A percentile compares a stretch with the other conserved stretches of the same genome.
These are phyloP conservation scores for Kewa caespitosa DNA, from an alignment of 179 eudicot genomes.

Conservation along the genomic window DNA sequence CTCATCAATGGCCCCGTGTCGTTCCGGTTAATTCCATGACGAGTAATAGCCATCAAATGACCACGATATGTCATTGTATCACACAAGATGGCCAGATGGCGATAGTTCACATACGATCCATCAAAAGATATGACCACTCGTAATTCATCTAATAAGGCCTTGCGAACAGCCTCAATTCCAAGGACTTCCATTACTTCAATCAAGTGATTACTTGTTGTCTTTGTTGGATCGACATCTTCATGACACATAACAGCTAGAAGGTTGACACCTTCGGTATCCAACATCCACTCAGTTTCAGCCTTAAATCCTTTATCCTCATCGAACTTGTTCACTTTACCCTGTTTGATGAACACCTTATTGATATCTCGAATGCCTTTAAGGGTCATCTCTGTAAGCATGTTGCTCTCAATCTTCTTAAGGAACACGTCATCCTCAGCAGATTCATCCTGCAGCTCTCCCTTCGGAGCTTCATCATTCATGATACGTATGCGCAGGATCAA, in stretches of 20 bases:
- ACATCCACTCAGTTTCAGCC: conserved; percentile 95
- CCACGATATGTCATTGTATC: conserved; percentile 99
- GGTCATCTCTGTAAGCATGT: conserved; percentile 95
- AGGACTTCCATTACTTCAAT: conserved; percentile 95
- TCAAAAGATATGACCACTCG: conserved; percentile 95
- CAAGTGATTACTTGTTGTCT: conserved; percentile 95
- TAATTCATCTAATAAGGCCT: conserved; percentile 86
- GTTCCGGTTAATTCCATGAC: conserved; percentile 93
- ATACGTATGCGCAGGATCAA: conserved; percentile 92
- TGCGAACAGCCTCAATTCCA: conserved; percentile 95
- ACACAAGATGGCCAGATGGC: conserved; percentile 94
- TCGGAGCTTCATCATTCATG: conserved; percentile 88
- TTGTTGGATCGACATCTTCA: conserved; percentile 90
- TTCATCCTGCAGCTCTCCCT: conserved; percentile 74
- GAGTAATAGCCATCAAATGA: conserved; percentile 97
- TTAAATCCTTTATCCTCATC: conserved; percentile 80
- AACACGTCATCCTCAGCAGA: conserved; percentile 98
- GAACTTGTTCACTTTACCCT: conserved; percentile 68
- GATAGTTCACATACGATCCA: conserved; percentile 92
- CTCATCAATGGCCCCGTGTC: conserved; percentile 99
- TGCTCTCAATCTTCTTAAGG: conserved; percentile 86
- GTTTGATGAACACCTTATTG: conserved; percentile 91
- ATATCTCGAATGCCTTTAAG: conserved; percentile 92
- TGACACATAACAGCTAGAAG: conserved; percentile 94
- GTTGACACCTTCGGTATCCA: conserved; percentile 98